These are phyloP conservation scores for Fusarium incarnatum DNA, from an alignment of 2,329 filamentous ascomycete species.

Conservation along the genomic window DNA sequence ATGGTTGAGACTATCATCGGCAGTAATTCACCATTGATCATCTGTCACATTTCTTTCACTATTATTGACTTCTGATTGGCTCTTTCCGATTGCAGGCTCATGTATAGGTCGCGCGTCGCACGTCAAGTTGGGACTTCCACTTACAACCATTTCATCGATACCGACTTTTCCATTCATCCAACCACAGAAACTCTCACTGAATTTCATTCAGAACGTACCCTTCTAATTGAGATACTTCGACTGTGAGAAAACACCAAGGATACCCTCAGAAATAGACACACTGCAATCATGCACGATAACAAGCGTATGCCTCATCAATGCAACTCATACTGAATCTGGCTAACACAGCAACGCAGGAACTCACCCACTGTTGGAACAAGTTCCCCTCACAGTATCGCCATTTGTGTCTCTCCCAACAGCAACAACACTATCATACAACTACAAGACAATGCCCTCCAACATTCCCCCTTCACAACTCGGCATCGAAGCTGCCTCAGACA, in stretches of 20 bases:
- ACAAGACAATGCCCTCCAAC: slow-evolving; percentile 88
- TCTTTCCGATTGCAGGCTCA: neutral
- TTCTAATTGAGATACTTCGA: neutral
- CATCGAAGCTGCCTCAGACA: slow-evolving; percentile 53
- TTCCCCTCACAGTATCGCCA: slow-evolving; percentile 92
- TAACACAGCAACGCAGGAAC: slow-evolving; percentile 65
- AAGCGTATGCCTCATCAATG: slow-evolving; percentile 48
- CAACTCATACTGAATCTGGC: neutral
- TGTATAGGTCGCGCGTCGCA: neutral
- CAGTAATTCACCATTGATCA: fast-evolving
- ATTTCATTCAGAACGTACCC: neutral
- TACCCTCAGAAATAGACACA: neutral
- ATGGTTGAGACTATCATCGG: neutral
- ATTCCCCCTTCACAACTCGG: slow-evolving; percentile 68
- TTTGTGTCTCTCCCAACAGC: slow-evolving; percentile 92
- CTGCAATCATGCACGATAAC: slow-evolving; percentile 50
- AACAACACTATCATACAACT: slow-evolving; percentile 93
- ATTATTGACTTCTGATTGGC: neutral
- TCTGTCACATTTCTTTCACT: neutral
- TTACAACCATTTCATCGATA: slow-evolving; percentile 3
- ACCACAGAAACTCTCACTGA: neutral
- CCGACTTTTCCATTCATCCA: neutral
- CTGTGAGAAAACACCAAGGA: neutral
- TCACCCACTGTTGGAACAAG: slow-evolving; percentile 89
- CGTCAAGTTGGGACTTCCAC: neutral